A percentile compares a stretch with the other conserved stretches of the same genome.
Evolutionary conservation across 768 basidiomycete species (phyloP).

Genomic region (Cystoderma amianthinum): DNA sequence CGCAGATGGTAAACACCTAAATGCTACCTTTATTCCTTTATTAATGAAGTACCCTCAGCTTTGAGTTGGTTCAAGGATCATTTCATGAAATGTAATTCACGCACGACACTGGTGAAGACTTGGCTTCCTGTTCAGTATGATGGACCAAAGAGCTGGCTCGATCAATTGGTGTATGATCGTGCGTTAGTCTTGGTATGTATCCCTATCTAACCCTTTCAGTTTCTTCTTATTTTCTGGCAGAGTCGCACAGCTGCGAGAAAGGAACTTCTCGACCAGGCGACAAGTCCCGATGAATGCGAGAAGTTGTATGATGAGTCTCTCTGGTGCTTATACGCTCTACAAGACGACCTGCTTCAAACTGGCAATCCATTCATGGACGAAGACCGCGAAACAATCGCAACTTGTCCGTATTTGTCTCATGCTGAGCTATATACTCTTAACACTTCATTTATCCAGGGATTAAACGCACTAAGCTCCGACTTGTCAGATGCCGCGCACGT

Average conservation of each 20-base stretch:
- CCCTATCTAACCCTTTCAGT: neutral
- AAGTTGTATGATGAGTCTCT: slow-evolving; percentile 91
- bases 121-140: slow-evolving; percentile 82
- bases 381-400: slow-evolving; percentile 71
- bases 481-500: slow-evolving; percentile 68
- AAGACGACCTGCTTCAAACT: slow-evolving; percentile 79
- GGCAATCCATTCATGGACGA: slow-evolving; percentile 84
- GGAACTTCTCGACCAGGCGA: slow-evolving; percentile 77
- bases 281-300: slow-evolving; percentile 78
- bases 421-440: no score
- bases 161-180: slow-evolving; percentile 89
- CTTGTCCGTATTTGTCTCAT: slow-evolving; percentile 41
- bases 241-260: slow-evolving; percentile 90
- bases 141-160: slow-evolving; percentile 78
- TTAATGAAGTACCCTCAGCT: slow-evolving; percentile 32
- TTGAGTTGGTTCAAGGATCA: slow-evolving; percentile 88
- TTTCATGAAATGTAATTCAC: slow-evolving; percentile 92
- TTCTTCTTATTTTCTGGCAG: slow-evolving; percentile 28
- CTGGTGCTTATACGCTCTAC: slow-evolving; percentile 89
- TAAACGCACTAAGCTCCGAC: slow-evolving; percentile 76
- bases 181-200: slow-evolving; percentile 74
- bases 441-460: slow-evolving; percentile 51
- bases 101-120: slow-evolving; percentile 81
- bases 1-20: slow-evolving; percentile 51
- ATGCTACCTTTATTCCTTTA: neutral